Evolutionary conservation across 441 rosid species (phyloP), one percentile per base, ranked within the genome.

Genomic region (Capsella rubella): DNA sequence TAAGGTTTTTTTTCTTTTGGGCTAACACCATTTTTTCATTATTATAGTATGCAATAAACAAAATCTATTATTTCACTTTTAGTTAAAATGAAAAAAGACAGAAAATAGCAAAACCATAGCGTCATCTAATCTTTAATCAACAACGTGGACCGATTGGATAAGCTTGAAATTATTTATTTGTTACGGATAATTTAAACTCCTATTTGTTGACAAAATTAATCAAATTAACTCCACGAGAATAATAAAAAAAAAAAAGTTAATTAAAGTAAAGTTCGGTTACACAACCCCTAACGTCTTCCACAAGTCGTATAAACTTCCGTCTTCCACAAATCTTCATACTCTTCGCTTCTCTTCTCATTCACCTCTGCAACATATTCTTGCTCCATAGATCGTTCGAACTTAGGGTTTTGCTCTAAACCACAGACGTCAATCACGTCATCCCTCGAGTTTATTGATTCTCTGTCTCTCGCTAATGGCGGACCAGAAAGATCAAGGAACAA

Each of bases 201-300:
- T 54, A 6, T 39, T 61, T 16, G 15, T 60, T 12, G 3, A 16
- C 4, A 25, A 50, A 50, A 50, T 45, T 34, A 58, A 35, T 4
- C 2, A 39, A 62, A 42, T 27, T 40, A 52, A 52, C 27, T n/a
- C 6, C 21, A 35, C 27, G 4, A 10, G 7, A 31, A 31, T 0
- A 6, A n/a, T n/a, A n/a, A 6, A 6, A 34, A 3, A 10, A 3
- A 37, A 3, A 37, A 4, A 37, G 42, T 37, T 37, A 37, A 10
- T 11, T 37, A 37, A 37, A 37, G 1, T 9, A 37, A 10, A 11
- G 4, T 37, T 9, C 13, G 10, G 42, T 39, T 39, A 39, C 13
- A 50, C 25, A 71, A 60, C 0, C 70, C 18, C 16, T 54, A 73
- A 67, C 77, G 66, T 66, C 18, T 74, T 57, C 46, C 43, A 65